A percentile compares a stretch with the other conserved stretches of the same genome.
Conservation (phyloP, 2,329 filamentous ascomycete species). For the Hypoxylon sp. region DNA sequence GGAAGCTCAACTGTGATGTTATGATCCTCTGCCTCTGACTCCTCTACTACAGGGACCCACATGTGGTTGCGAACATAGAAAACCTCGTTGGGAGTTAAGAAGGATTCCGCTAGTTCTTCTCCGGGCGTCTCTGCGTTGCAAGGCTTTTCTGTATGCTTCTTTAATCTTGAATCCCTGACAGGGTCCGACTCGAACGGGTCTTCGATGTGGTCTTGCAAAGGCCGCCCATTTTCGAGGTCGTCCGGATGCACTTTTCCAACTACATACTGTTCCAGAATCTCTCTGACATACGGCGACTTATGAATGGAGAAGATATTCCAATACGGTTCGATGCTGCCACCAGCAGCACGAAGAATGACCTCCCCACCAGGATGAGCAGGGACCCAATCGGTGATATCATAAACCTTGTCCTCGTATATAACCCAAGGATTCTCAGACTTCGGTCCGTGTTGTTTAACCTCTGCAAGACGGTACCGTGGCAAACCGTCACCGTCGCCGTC, state of each 20-base stretch:
- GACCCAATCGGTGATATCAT: conserved; percentile 80
- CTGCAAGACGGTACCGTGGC: conserved; percentile 65
- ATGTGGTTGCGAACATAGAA: conserved; percentile 66
- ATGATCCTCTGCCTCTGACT: conserved; percentile 55
- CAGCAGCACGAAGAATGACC: conserved; percentile 76
- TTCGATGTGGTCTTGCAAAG: conserved; percentile 68
- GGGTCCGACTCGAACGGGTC: conserved; percentile 68
- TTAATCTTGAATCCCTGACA: conserved; percentile 59
- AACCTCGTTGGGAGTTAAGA: conserved; percentile 60
- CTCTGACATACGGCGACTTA: conserved; percentile 74
- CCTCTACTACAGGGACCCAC: conserved; percentile 60
- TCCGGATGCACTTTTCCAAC: conserved; percentile 72
- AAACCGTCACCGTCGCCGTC: conserved; percentile 62
- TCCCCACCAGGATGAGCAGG: conserved; percentile 76
- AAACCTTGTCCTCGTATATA: conserved; percentile 74
- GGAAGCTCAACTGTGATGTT: conserved; percentile 60
- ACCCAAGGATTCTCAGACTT: conserved; percentile 73
- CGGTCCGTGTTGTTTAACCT: conserved; percentile 67
- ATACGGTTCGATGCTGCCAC: conserved; percentile 75
- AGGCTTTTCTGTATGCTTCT: conserved; percentile 60
- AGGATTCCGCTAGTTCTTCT: conserved; percentile 58
- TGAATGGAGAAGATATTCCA: conserved; percentile 81
- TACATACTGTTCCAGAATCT: conserved; percentile 75
- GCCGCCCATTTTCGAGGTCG: conserved; percentile 71
- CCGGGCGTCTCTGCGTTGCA: conserved; percentile 66